A percentile compares a stretch with the other conserved stretches of the same genome.
Conservation (phyloP, 1,284 basidiomycete species). For the Leccinum variabile region DNA sequence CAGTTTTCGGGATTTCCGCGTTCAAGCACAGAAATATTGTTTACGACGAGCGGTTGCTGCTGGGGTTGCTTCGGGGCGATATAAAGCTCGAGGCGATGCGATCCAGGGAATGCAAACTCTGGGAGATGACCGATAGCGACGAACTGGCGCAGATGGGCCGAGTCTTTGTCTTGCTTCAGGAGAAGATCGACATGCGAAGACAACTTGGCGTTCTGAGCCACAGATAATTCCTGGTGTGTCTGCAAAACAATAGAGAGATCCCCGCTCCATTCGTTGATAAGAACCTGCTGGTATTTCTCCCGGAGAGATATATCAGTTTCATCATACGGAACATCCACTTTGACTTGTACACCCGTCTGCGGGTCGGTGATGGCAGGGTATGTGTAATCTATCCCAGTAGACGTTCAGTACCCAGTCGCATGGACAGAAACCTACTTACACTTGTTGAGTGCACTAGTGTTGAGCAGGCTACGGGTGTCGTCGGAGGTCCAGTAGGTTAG, state of each 20-base stretch:
- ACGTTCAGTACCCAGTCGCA: neutral
- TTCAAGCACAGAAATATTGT: conserved; percentile 18
- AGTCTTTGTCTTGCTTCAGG: neutral
- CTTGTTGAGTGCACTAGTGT: neutral
- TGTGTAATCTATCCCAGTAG: conserved; percentile 17
- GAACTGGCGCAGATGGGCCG: conserved; percentile 11
- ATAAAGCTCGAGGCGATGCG: conserved; percentile 23
- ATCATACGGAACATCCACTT: conserved; percentile 20
- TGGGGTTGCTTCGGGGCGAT: conserved; percentile 2
- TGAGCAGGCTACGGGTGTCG: conserved; percentile 6
- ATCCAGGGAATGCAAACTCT: conserved; percentile 23
- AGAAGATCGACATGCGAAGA: conserved; percentile 12
- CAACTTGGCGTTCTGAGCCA: neutral
- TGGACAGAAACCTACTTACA: neutral
- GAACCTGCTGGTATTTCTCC: conserved; percentile 10
- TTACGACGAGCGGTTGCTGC: conserved; percentile 5
- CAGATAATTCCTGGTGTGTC: neutral
- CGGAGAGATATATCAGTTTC: conserved; percentile 10
- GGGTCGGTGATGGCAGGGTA: conserved; percentile 19
- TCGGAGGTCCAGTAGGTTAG: conserved; percentile 18
- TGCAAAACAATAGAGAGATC: neutral
- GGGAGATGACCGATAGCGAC: conserved; percentile 10
- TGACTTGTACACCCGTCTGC: conserved; percentile 4
- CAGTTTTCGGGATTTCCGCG: conserved; percentile 13
- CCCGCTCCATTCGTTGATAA: conserved; percentile 9